These are phyloP conservation scores for Eucalyptus cloeziana DNA, from an alignment of 345 rosid species.

Conservation along the genomic window DNA sequence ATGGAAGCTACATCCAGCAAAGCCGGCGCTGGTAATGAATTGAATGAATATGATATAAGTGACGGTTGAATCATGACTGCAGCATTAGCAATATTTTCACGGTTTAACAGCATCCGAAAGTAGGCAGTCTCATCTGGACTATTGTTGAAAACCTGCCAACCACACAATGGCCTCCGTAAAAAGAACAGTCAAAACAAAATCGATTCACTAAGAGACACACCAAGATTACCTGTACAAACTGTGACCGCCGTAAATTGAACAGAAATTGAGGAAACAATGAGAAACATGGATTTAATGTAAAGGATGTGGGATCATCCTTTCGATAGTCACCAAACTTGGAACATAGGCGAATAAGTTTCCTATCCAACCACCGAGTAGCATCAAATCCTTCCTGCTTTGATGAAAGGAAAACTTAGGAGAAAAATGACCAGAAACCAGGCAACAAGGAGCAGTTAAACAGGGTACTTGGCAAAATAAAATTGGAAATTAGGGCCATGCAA, in stretches of 20 bases:
- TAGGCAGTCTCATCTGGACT: slow-evolving; percentile 99
- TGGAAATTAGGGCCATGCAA: background rate
- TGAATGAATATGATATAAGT: slow-evolving; percentile 68
- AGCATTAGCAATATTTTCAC: slow-evolving; percentile 87
- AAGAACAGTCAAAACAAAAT: background rate
- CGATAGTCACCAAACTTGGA: slow-evolving; percentile 93
- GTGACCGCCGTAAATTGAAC: slow-evolving; percentile 96
- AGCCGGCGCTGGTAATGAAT: slow-evolving; percentile 76
- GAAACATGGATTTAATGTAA: slow-evolving; percentile 77
- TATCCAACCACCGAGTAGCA: slow-evolving; percentile 97
- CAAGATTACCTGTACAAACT: slow-evolving; percentile 81
- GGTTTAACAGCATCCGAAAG: slow-evolving; percentile 86
- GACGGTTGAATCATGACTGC: slow-evolving; percentile 99
- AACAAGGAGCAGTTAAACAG: background rate
- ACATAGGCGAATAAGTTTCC: slow-evolving; percentile 88
- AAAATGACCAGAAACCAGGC: background rate
- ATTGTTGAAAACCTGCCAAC: slow-evolving; percentile 82
- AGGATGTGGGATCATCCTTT: slow-evolving; percentile 95
- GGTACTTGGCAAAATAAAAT: background rate
- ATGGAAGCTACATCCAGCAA: slow-evolving; percentile 96
- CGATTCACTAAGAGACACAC: background rate
- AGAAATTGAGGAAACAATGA: slow-evolving; percentile 98
- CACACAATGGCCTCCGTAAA: background rate
- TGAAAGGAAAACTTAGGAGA: background rate
- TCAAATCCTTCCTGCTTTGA: slow-evolving; percentile 89